Evolutionary conservation across 768 basidiomycete species (phyloP).

Genomic region (Podaxis carcinomalis): DNA sequence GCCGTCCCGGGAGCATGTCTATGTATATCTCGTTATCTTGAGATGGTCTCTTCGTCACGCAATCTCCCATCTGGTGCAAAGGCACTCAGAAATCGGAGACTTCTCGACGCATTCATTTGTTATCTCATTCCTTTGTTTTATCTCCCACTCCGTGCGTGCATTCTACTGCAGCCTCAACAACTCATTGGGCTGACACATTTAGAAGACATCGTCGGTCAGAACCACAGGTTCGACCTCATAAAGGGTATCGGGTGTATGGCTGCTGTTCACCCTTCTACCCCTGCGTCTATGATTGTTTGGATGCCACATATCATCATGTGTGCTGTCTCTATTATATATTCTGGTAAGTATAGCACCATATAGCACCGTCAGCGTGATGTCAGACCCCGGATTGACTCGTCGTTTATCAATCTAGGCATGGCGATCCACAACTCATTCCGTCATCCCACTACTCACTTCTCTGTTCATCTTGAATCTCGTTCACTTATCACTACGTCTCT

Average conservation of each 20-base stretch:
- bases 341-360: conserved; percentile 24
- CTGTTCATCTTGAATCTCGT: conserved; percentile 33
- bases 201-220: conserved; percentile 53
- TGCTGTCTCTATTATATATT: conserved; percentile 34
- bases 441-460: conserved; percentile 21
- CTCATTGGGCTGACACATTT: neutral
- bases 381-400: neutral
- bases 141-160: conserved; percentile 52
- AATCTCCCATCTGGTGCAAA: conserved; percentile 26
- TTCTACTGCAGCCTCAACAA: neutral
- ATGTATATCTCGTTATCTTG: conserved; percentile 52
- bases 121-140: conserved; percentile 52
- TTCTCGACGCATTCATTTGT: conserved; percentile 46
- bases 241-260: conserved; percentile 54
- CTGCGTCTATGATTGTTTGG: conserved; percentile 40
- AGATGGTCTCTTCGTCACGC: conserved; percentile 46
- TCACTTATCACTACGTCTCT: conserved; percentile 37
- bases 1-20: conserved; percentile 59
- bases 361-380: no score
- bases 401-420: conserved; percentile 21
- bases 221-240: conserved; percentile 58
- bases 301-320: conserved; percentile 42
- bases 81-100: conserved; percentile 32
- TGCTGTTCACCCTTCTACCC: conserved; percentile 38
- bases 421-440: conserved; percentile 29